These are phyloP conservation scores for Ustilago tritici DNA, from an alignment of 1,284 basidiomycete species.

Conservation along the genomic window DNA sequence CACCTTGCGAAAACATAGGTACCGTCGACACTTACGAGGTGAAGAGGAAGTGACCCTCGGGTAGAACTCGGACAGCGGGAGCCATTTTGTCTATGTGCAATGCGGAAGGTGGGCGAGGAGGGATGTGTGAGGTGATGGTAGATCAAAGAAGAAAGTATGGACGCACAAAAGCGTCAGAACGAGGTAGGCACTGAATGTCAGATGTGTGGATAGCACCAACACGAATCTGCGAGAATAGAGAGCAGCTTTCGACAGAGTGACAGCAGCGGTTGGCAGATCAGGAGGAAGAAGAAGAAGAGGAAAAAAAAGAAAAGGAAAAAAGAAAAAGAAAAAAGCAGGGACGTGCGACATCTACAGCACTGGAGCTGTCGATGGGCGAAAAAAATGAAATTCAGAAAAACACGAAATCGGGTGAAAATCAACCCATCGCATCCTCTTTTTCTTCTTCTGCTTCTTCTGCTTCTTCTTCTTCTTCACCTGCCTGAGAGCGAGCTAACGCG, in stretches of 20 bases:
- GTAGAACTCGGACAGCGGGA: slow-evolving; percentile 48
- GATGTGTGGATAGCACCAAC: slow-evolving; percentile 5
- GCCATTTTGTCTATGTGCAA: slow-evolving; percentile 41
- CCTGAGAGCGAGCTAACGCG: too few species aligned
- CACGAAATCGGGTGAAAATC: slow-evolving; percentile 24
- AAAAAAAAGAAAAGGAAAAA: neutral
- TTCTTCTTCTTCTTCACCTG: neutral
- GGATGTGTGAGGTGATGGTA: slow-evolving; percentile 7
- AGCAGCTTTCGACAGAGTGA: neutral
- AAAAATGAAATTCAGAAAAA: slow-evolving; percentile 16
- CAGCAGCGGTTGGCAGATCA: neutral
- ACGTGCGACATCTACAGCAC: slow-evolving; percentile 27
- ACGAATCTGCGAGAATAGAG: neutral
- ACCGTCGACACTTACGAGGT: slow-evolving; percentile 61
- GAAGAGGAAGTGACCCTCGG: slow-evolving; percentile 70
- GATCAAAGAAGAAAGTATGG: slow-evolving; percentile 2
- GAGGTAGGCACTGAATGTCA: neutral
- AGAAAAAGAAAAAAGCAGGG: slow-evolving; percentile 9
- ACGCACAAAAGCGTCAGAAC: neutral
- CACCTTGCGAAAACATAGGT: neutral
- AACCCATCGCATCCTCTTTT: slow-evolving; percentile 12
- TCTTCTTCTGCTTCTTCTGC: neutral
- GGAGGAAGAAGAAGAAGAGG: slow-evolving; percentile 6
- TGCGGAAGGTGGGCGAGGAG: neutral
- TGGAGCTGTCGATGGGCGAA: slow-evolving; percentile 9